Conservation (phyloP, 805 yeast genomes). For the Saccharomycopsis schoenii region DNA sequence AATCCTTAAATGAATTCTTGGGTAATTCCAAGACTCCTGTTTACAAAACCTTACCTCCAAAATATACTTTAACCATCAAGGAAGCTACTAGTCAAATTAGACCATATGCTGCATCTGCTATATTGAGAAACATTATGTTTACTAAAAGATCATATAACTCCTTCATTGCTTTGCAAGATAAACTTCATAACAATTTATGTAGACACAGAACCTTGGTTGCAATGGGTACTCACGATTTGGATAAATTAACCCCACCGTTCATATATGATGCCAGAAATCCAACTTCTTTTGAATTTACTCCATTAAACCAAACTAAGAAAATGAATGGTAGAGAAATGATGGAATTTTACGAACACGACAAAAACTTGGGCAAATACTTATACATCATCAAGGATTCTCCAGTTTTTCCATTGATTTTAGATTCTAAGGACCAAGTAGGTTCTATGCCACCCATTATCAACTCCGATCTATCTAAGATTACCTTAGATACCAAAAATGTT, state of each 20-base stretch:
- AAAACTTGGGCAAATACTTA: conserved; percentile 79
- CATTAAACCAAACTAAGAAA: conserved; percentile 59
- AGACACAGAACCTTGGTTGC: conserved; percentile 97
- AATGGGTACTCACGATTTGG: conserved; percentile 95
- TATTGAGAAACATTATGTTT: conserved; percentile 73
- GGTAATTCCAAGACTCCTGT: conserved; percentile 59
- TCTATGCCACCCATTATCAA: conserved; percentile 97
- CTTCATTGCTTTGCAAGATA: conserved; percentile 92
- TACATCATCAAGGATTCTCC: conserved; percentile 84
- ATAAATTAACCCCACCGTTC: conserved; percentile 71
- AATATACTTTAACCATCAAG: conserved; percentile 57
- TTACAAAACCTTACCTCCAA: conserved; percentile 54
- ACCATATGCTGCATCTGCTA: conserved; percentile 94
- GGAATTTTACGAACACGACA: conserved; percentile 86
- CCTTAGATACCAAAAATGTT: conserved; percentile 75
- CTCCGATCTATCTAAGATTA: conserved; percentile 81
- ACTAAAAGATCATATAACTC: conserved; percentile 84
- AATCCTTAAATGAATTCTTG: conserved; percentile 83
- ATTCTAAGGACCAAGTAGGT: conserved; percentile 64
- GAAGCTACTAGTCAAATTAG: conserved; percentile 65
- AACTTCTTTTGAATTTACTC: conserved; percentile 60
- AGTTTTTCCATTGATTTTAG: conserved; percentile 83
- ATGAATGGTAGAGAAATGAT: conserved; percentile 72
- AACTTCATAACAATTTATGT: conserved; percentile 88
- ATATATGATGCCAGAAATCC: conserved; percentile 81